Evolutionary conservation across 2,329 filamentous ascomycete species (phyloP), one percentile per base, ranked within the genome.

Genomic region (Phyllosticta capitalensis): DNA sequence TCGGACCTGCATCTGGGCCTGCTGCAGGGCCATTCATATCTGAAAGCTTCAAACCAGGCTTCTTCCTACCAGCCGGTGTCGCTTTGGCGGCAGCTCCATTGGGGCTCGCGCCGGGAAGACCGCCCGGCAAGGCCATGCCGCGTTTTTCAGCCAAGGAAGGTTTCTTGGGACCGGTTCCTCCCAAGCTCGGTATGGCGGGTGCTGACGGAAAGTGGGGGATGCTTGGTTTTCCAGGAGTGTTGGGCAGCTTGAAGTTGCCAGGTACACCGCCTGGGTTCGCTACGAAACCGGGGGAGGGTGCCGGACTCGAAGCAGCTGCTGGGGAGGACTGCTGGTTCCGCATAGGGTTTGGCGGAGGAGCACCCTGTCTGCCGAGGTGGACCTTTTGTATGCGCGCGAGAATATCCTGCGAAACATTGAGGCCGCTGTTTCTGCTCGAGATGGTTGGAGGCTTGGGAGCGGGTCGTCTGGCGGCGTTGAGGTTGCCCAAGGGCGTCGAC

Each of bases 401-500:
- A 64, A 89, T 83, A 63, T 88, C 86, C 65, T 82, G 79, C 54
- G 82, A 80, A 55, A 78, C 67, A 55, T 74, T 74, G 61, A 85
- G 70, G 19, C 79, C 79, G 54, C 80, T 79, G 49, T 77, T 74
- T 60, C 78, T 73, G 66, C 72, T 73, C 61, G 75, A 72, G 56
- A 75, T 73, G 49, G 77, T 71, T 21, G 74, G 71, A 6, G 75
- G 71, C 3, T 74, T 71, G 28, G 71, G 68, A 21, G 71, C 72
- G 14, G 81, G 81, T 67, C 83, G 78, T 64, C 85, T 77, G 48
- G 84, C 84, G 54, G 84, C 83, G 72, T 86, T 90, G 67, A 96
- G 77, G 61, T 89, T 82, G 49, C 90, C 90, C 3, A 92, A 78
- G 49, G 89, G 86, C 26, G 88, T 94, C n/a, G 91, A 96, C n/a